These are phyloP conservation scores for Rugosomyces carneus DNA, from an alignment of 1,284 basidiomycete genomes.

Conservation along the genomic window DNA sequence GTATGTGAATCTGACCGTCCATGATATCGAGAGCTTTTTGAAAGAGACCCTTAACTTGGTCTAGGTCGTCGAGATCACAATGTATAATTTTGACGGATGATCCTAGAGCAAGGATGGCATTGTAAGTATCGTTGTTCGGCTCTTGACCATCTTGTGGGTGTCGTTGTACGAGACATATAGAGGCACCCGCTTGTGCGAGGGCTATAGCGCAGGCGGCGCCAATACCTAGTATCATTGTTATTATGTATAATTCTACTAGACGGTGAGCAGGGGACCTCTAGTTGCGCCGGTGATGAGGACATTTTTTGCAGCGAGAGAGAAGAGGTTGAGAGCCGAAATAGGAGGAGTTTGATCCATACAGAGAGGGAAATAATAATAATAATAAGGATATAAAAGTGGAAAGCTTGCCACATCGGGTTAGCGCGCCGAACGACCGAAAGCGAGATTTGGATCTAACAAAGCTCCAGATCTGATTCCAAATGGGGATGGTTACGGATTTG, in stretches of 20 bases:
- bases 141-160: constrained; percentile 22
- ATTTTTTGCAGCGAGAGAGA: constrained; percentile 53
- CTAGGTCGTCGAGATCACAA: constrained; percentile 71
- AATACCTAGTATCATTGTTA: constrained; percentile 43
- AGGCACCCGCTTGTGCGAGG: constrained; percentile 75
- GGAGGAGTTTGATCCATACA: constrained; percentile 29
- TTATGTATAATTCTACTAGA: not conserved
- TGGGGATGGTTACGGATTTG: constrained; percentile 1
- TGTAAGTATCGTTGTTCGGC: constrained; percentile 52
- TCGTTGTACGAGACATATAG: constrained; percentile 76
- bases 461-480: constrained; percentile 5
- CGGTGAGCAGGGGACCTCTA: constrained; percentile 34
- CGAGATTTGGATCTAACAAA: constrained; percentile 11
- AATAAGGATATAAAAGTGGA: constrained; percentile 2
- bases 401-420: constrained; percentile 13
- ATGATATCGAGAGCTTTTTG: constrained; percentile 53
- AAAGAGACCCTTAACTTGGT: constrained; percentile 63
- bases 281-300: constrained; percentile 70
- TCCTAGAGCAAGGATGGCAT: constrained; percentile 44
- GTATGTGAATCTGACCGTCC: constrained; percentile 71
- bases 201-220: constrained; percentile 69
- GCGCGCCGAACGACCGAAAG: constrained; percentile 18
- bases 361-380: too few species aligned
- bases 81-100: constrained; percentile 49
- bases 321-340: constrained; percentile 44